Percentiles rank a stretch among this genome's conserved stretches.
These are phyloP conservation scores for Fonsecaea monophora DNA, from an alignment of 2,329 filamentous ascomycete genomes.

Conservation along the genomic window DNA sequence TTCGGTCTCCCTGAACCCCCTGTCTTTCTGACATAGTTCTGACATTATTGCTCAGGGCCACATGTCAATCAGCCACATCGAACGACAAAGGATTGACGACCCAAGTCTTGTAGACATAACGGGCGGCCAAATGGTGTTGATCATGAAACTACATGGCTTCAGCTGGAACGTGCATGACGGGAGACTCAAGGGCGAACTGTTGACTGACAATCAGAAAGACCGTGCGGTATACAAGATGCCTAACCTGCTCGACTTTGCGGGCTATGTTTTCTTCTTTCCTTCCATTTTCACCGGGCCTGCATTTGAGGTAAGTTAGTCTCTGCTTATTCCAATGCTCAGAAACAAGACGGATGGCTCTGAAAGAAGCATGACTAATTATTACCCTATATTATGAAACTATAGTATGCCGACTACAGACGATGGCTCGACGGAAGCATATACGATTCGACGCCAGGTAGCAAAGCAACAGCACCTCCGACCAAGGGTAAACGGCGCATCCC, in stretches of 20 bases:
- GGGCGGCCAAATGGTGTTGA: slow-evolving; percentile 93
- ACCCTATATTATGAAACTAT: not conserved
- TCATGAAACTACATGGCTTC: slow-evolving; percentile 97
- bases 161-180: slow-evolving; percentile 99
- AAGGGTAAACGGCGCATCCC: slow-evolving; percentile 92
- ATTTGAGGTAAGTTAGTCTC: slow-evolving; percentile 66
- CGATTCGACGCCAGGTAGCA: slow-evolving; percentile 72
- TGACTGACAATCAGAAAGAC: slow-evolving; percentile 87
- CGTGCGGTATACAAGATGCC: slow-evolving; percentile 79
- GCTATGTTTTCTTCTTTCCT: slow-evolving; percentile 95
- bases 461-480: slow-evolving; percentile 77
- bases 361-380: not conserved
- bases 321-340: not conserved
- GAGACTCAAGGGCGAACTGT: slow-evolving; percentile 74
- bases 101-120: slow-evolving; percentile 82
- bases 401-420: slow-evolving; percentile 82
- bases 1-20: not conserved
- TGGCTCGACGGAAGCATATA: slow-evolving; percentile 98
- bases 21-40: not conserved
- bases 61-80: slow-evolving; percentile 88
- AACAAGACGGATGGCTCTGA: not conserved
- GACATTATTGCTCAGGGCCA: slow-evolving; percentile 73
- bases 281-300: slow-evolving; percentile 86
- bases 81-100: slow-evolving; percentile 73
- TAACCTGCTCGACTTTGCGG: slow-evolving; percentile 77